phyloP scores from a whole-genome alignment of 768 basidiomycete genomes.

The Suillus ampliporus region DNA sequence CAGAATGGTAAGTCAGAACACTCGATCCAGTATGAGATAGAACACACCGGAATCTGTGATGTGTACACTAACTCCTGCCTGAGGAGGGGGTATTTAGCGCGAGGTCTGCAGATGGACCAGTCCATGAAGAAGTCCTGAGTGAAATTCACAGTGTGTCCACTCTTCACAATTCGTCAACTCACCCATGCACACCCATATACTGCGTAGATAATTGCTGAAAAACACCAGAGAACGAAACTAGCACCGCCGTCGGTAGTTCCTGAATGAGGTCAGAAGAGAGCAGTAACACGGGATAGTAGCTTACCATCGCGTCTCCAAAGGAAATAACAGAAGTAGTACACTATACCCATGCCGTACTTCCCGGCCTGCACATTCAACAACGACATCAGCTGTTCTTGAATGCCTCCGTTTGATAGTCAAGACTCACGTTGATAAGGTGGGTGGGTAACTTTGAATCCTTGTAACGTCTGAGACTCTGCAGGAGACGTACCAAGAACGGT shows the following conservation, averaged over 20 bases:
- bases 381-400: neutral
- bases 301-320: constrained; percentile 76
- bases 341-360: constrained; percentile 76
- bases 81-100: constrained; percentile 61
- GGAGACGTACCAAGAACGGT: constrained; percentile 77
- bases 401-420: constrained; percentile 15
- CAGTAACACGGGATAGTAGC: constrained; percentile 4
- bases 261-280: constrained; percentile 7
- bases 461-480: constrained; percentile 90
- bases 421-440: constrained; percentile 86
- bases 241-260: constrained; percentile 46
- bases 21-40: neutral
- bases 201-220: constrained; percentile 67
- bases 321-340: constrained; percentile 71
- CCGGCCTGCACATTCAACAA: constrained; percentile 62
- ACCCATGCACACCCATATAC: constrained; percentile 84
- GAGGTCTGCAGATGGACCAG: constrained; percentile 81
- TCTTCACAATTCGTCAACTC: constrained; percentile 26
- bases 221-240: constrained; percentile 70
- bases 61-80: constrained; percentile 79
- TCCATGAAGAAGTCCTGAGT: constrained; percentile 85
- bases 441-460: constrained; percentile 72
- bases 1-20: neutral
- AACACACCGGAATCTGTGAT: constrained; percentile 59
- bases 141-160: constrained; percentile 2